Conservation (phyloP, 495 filamentous ascomycete genomes). For the Chaetomium tenue region DNA sequence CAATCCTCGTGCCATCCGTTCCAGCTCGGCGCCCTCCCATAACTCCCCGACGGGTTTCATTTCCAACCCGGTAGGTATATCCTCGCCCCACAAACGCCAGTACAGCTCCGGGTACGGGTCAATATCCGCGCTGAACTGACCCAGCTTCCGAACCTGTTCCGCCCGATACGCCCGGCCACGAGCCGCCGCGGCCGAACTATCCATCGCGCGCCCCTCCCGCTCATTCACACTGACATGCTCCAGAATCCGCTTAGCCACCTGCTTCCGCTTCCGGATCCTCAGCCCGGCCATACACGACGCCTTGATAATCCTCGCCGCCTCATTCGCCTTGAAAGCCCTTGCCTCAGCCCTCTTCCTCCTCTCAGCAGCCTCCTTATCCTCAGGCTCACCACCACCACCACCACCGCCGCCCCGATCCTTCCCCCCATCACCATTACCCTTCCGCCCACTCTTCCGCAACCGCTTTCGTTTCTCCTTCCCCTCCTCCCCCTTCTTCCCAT, state of each 20-base stretch:
- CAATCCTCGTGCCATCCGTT: conserved; percentile 1
- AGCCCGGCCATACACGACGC: background rate
- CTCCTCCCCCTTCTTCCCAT: no score
- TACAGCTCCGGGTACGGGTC: background rate
- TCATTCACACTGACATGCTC: background rate
- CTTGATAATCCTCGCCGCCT: conserved; percentile 1
- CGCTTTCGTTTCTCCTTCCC: no score
- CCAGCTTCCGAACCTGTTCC: background rate
- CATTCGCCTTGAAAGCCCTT: background rate
- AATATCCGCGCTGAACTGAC: background rate
- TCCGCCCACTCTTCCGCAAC: no score
- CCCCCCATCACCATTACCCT: no score
- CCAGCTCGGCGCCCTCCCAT: background rate
- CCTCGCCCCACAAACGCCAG: background rate
- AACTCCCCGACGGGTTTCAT: background rate
- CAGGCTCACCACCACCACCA: background rate
- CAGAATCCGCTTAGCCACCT: background rate
- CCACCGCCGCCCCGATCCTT: no score
- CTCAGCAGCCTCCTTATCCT: background rate
- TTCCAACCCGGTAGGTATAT: background rate
- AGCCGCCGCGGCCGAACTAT: no score
- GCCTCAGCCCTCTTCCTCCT: no score
- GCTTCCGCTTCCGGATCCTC: background rate
- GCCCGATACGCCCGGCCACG: background rate
- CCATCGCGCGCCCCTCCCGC: background rate